Base-by-base conservation (phyloP, 495 filamentous ascomycete genomes). In the Daldinia loculata region DNA sequence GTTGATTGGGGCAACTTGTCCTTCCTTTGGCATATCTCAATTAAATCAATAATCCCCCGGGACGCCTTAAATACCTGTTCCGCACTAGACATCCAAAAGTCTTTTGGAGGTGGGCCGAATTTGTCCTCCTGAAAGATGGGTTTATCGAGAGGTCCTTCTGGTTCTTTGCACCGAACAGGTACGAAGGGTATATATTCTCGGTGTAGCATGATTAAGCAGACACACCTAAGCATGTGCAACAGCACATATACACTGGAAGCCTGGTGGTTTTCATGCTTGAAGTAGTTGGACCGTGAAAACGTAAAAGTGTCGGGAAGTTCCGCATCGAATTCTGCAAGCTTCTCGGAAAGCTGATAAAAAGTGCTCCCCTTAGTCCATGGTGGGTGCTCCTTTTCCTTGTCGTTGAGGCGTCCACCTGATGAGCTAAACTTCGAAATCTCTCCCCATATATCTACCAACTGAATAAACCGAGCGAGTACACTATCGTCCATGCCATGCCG, bases 131-230 rank as follows among this genome's bases (percentile, higher is more conserved):
- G 81, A 67, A 93, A 90, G 0, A 85, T 81, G 2, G 92, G 92
- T 50, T 87, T 85, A 71, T 95, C 93, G 17, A 93, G 77, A 0
- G 93, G 93, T 0, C 93, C 93, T 24, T 86, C 75, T 0, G 92
- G 92, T 67, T 86, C 87, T 24, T 80, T 76, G 79, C 90, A 92
- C 3, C 87, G 88, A 19, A 94, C 77, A 7, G 93, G 91, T 15
- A 97, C 85, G 75, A 95, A 95, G 0, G 93, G 92, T 29, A 96
- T 84, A 74, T 92, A 94, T 72, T 93, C 89, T 64, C 92, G 86
- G 77, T 95, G 91, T 24, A 96, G 84, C 74, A 93, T 89, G 60
- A 97, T 92, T 38, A 87, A 83, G 64, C 90, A 94, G 6, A 96
- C 81, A 34, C 90, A 89, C 70, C 91, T 90, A 5, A 93, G 88